phyloP scores from a whole-genome alignment of 306 rosid species.

The Sophora flavescens region DNA sequence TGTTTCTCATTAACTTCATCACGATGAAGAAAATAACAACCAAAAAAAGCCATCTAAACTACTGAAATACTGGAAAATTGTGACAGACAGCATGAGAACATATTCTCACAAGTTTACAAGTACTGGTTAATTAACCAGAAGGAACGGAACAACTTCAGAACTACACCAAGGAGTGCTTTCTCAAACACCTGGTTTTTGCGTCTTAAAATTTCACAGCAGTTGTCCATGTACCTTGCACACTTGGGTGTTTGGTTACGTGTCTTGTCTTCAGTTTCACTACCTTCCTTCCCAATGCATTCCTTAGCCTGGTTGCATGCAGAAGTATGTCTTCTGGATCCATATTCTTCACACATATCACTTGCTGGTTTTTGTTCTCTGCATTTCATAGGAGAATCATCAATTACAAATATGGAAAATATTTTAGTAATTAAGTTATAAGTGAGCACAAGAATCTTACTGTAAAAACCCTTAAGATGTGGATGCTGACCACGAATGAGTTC shows the following conservation, averaged over 20 bases:
- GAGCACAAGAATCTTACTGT: constrained; percentile 59
- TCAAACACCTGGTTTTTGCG: constrained; percentile 23
- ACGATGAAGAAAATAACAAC: neutral
- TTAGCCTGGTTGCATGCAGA: constrained; percentile 71
- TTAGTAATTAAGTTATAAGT: constrained; percentile 10
- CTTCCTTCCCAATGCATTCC: constrained; percentile 92
- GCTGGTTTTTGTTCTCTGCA: constrained; percentile 74
- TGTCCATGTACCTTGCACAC: constrained; percentile 97
- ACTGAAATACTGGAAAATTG: constrained; percentile 4
- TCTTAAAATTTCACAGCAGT: constrained; percentile 69
- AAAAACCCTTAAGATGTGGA: constrained; percentile 84
- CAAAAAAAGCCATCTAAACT: neutral
- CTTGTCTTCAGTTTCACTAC: constrained; percentile 90
- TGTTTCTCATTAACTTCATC: neutral
- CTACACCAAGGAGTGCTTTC: constrained; percentile 33
- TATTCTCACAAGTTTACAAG: constrained; percentile 14
- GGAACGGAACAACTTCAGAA: constrained; percentile 16
- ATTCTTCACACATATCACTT: constrained; percentile 86
- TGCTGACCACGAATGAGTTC: constrained; percentile 96
- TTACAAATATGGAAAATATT: neutral
- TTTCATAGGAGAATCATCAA: constrained; percentile 37
- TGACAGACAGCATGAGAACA: constrained; percentile 17
- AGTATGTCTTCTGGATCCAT: constrained; percentile 82
- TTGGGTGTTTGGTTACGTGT: constrained; percentile 83
- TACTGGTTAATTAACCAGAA: neutral